These are phyloP conservation scores for Solanum pinnatisectum DNA, from an alignment of 257 asterid genomes.

Conservation along the genomic window DNA sequence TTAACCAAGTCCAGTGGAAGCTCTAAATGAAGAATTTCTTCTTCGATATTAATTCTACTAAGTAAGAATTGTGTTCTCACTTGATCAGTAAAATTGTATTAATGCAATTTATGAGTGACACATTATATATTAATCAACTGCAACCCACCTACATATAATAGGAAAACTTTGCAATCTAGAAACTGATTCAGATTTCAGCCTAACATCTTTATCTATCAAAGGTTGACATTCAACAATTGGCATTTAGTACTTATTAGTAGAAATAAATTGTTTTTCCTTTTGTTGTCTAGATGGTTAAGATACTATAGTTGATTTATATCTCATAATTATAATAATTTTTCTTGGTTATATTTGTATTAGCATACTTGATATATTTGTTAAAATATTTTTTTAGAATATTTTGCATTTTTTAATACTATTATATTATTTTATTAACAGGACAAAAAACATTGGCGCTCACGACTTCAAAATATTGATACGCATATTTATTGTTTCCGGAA, in stretches of 20 bases:
- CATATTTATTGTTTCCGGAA: background rate
- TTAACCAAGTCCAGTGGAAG: background rate
- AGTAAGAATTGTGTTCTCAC: background rate
- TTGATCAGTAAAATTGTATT: background rate
- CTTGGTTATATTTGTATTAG: background rate
- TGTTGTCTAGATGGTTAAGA: too few species aligned
- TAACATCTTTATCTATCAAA: too few species aligned
- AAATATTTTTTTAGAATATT: background rate
- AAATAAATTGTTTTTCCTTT: too few species aligned
- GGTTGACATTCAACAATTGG: too few species aligned
- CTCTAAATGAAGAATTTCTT: background rate
- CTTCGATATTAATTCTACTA: background rate
- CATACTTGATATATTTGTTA: background rate
- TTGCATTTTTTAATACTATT: background rate
- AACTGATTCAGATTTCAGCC: too few species aligned
- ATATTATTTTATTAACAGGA: background rate
- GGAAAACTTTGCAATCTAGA: background rate
- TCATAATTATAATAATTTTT: too few species aligned
- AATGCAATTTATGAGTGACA: background rate
- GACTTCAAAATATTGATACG: background rate
- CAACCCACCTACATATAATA: background rate
- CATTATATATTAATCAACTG: background rate
- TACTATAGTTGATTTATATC: too few species aligned
- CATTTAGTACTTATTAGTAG: background rate
- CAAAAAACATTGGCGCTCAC: background rate